phyloP scores from a whole-genome alignment of 202 grass and related monocot genomes.

The Brachypodium distachyon region DNA sequence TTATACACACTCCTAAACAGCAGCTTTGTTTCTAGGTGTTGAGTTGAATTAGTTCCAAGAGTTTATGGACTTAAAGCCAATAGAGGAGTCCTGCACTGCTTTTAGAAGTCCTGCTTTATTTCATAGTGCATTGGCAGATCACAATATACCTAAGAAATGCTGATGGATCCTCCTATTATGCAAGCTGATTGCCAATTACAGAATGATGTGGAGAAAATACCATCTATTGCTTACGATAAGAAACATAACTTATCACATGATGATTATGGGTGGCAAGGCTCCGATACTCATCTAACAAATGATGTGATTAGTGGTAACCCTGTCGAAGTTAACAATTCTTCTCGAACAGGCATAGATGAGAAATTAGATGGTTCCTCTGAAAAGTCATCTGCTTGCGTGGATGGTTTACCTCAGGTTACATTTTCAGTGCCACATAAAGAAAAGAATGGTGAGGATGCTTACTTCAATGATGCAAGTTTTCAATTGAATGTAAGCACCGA shows the following conservation, averaged over 20 bases:
- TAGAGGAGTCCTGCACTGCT: neutral
- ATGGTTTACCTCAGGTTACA: constrained; percentile 23
- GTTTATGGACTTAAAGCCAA: constrained; percentile 32
- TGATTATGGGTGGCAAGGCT: constrained; percentile 36
- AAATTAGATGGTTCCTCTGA: constrained; percentile 29
- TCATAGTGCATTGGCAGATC: neutral
- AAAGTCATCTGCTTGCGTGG: constrained; percentile 16
- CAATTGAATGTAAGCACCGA: constrained; percentile 24
- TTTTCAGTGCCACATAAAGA: neutral
- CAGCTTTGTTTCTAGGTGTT: constrained; percentile 8
- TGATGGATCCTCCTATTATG: constrained; percentile 61
- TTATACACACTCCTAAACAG: neutral
- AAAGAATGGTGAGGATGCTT: constrained; percentile 8
- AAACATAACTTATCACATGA: constrained; percentile 26
- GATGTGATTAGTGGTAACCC: constrained; percentile 7
- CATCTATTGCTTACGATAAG: constrained; percentile 32
- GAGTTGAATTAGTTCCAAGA: neutral
- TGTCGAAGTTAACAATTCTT: constrained; percentile 22
- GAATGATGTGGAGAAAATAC: constrained; percentile 40
- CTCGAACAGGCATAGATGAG: constrained; percentile 10
- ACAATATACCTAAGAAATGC: constrained; percentile 41
- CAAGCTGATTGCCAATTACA: constrained; percentile 45
- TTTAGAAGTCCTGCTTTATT: constrained; percentile 13
- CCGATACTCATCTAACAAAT: constrained; percentile 21
- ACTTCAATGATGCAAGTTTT: constrained; percentile 20